A percentile compares a stretch with the other conserved stretches of the same genome.
phyloP scores from a whole-genome alignment of 192 early-diverging fungal species.

The Hyaloraphidium curvatum region DNA sequence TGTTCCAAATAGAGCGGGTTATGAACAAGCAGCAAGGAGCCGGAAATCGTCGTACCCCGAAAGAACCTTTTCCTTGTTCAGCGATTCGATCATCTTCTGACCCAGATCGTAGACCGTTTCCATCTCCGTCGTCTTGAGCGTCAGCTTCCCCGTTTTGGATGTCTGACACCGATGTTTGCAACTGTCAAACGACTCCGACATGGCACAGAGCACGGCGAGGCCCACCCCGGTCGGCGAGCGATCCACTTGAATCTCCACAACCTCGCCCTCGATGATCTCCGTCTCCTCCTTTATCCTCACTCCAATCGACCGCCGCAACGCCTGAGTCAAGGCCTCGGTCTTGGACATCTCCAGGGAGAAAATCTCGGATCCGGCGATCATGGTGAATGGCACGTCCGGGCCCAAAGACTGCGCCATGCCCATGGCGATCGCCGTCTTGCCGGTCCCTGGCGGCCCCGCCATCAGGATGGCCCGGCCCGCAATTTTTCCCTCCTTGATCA shows the following conservation, averaged over 20 bases:
- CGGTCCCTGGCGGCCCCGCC: slow-evolving; percentile 95
- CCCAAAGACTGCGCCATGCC: slow-evolving; percentile 93
- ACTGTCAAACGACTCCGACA: not conserved
- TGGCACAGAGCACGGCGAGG: not conserved
- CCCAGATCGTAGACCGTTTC: slow-evolving; percentile 98
- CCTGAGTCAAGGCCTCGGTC: slow-evolving; percentile 94
- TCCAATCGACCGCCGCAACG: slow-evolving; percentile 90
- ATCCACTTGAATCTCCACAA: slow-evolving; percentile 96
- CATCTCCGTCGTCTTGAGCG: slow-evolving; percentile 98
- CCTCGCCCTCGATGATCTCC: slow-evolving; percentile 95
- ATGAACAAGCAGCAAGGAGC: slow-evolving; percentile 5
- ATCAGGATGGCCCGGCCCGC: slow-evolving; percentile 92
- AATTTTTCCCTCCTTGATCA: slow-evolving; percentile 96
- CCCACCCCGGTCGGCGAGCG: slow-evolving; percentile 73
- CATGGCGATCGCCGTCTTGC: slow-evolving; percentile 99
- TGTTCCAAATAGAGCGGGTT: slow-evolving; percentile 7
- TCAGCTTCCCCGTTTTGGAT: slow-evolving; percentile 91
- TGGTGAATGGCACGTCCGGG: slow-evolving; percentile 89
- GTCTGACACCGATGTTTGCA: slow-evolving; percentile 29
- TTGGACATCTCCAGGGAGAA: slow-evolving; percentile 98
- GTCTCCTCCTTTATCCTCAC: slow-evolving; percentile 98
- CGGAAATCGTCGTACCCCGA: slow-evolving; percentile 40
- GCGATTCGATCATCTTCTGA: slow-evolving; percentile 92
- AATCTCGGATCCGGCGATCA: slow-evolving; percentile 92
- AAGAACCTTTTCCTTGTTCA: slow-evolving; percentile 95